These are phyloP conservation scores for Pelargonium nanum DNA, from an alignment of 345 rosid genomes.

Conservation along the genomic window DNA sequence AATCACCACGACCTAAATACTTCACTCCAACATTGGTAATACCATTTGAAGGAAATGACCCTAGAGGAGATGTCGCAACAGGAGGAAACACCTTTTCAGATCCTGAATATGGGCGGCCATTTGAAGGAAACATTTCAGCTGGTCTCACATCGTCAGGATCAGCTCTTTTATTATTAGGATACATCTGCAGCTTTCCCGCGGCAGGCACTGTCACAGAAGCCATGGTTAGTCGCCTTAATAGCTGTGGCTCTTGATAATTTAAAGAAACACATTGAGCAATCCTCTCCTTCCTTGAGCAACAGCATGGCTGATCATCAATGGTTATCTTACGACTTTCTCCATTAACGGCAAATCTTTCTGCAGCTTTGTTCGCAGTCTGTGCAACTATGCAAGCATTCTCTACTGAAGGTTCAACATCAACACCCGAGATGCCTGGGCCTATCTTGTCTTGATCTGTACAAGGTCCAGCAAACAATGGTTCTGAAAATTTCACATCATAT, in stretches of 20 bases:
- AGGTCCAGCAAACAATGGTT: constrained; percentile 27
- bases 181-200: constrained; percentile 15
- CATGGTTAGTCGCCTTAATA: constrained; percentile 44
- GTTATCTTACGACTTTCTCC: constrained; percentile 26
- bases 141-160: constrained; percentile 25
- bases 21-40: constrained; percentile 23
- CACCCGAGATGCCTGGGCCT: constrained; percentile 21
- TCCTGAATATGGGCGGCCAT: constrained; percentile 24
- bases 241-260: constrained; percentile 49
- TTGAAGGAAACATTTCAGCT: constrained; percentile 25
- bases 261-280: constrained; percentile 28
- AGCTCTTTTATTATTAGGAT: constrained; percentile 13
- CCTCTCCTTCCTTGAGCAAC: constrained; percentile 87
- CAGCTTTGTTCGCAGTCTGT: not conserved
- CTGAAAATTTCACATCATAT: constrained; percentile 25
- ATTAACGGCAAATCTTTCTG: constrained; percentile 18
- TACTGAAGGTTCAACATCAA: constrained; percentile 21
- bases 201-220: constrained; percentile 27
- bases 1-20: constrained; percentile 17
- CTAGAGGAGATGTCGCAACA: constrained; percentile 1
- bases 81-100: constrained; percentile 30
- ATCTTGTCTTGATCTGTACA: constrained; percentile 25
- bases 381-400: constrained; percentile 16
- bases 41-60: constrained; percentile 23
- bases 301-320: constrained; percentile 54